Percentiles rank a stretch among this genome's conserved stretches.
Evolutionary conservation across 2,329 filamentous ascomycete genomes (phyloP).

Genomic region (Fusarium agapanthi): DNA sequence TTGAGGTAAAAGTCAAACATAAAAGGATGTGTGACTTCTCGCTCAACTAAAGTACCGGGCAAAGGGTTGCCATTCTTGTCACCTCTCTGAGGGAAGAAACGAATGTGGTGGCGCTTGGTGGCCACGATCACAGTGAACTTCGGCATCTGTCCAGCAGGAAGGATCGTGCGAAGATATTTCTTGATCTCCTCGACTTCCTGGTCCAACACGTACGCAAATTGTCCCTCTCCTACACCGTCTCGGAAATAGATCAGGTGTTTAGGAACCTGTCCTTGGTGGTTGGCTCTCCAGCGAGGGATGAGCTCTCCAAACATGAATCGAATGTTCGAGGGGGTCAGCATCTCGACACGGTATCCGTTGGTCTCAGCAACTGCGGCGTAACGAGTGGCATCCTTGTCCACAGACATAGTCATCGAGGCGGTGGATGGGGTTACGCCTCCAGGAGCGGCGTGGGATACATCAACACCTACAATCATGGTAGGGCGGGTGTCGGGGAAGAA

Average conservation of each 20-base stretch:
- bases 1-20: conserved; percentile 85
- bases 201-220: conserved; percentile 82
- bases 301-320: conserved; percentile 71
- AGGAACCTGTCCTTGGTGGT: conserved; percentile 59
- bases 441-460: conserved; percentile 85
- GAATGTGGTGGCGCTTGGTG: conserved; percentile 93
- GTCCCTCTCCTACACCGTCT: conserved; percentile 89
- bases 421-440: conserved; percentile 76
- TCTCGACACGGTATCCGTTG: conserved; percentile 84
- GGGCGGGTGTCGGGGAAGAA: conserved; percentile 55
- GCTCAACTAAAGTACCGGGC: conserved; percentile 88
- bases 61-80: conserved; percentile 85
- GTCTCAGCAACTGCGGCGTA: conserved; percentile 84
- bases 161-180: conserved; percentile 57
- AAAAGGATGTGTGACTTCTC: conserved; percentile 88
- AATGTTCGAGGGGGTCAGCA: conserved; percentile 75
- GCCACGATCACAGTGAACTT: conserved; percentile 88
- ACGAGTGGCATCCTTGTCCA: conserved; percentile 74
- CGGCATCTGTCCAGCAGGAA: conserved; percentile 51
- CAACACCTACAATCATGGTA: conserved; percentile 88
- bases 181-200: conserved; percentile 81
- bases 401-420: conserved; percentile 86
- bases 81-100: conserved; percentile 79
- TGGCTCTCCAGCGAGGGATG: conserved; percentile 70
- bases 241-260: conserved; percentile 89